Percentiles rank a stretch among this genome's conserved stretches.
phyloP scores from a whole-genome alignment of 495 filamentous ascomycete species.

The Aspergillus campestris region DNA sequence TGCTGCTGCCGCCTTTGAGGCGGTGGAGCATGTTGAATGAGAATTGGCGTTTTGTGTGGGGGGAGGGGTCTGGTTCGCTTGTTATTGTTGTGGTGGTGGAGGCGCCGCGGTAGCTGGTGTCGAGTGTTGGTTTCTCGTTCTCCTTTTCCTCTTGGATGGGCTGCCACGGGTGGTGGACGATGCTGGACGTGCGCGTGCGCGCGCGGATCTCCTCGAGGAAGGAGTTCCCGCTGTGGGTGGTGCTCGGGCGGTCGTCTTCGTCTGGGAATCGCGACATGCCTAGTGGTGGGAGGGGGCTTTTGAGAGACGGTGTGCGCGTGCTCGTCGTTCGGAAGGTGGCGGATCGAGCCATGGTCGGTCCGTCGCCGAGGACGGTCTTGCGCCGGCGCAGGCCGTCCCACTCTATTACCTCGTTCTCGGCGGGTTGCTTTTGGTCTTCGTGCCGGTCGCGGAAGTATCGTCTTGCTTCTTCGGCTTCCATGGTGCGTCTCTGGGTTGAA shows the following conservation, averaged over 20 bases:
- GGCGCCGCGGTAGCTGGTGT: slow-evolving; percentile 32
- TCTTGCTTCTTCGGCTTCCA: slow-evolving; percentile 72
- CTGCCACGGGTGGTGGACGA: slow-evolving; percentile 27
- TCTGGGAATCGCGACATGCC: slow-evolving; percentile 83
- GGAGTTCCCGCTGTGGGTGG: slow-evolving; percentile 26
- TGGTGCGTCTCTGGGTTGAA: slow-evolving; percentile 65
- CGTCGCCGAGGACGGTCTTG: slow-evolving; percentile 57
- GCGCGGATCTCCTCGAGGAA: slow-evolving; percentile 54
- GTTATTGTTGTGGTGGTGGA: slow-evolving; percentile 2
- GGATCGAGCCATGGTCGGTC: slow-evolving; percentile 25
- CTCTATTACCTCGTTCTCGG: slow-evolving; percentile 70
- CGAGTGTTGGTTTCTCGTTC: slow-evolving; percentile 25
- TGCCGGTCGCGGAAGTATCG: slow-evolving; percentile 70
- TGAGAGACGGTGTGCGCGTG: slow-evolving; percentile 21
- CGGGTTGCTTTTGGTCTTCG: slow-evolving; percentile 60
- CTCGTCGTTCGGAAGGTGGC: slow-evolving; percentile 14
- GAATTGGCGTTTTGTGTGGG: slow-evolving; percentile 67
- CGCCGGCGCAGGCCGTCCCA: slow-evolving; percentile 90
- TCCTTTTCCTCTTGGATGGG: slow-evolving; percentile 25
- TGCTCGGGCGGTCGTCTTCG: slow-evolving; percentile 26
- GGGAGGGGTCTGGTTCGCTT: not conserved
- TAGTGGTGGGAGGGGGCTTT: slow-evolving; percentile 66
- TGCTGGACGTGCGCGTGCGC: slow-evolving; percentile 30
- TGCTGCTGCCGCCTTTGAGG: slow-evolving; percentile 22
- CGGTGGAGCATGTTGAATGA: slow-evolving; percentile 80